These are phyloP conservation scores for Thuja plicata DNA, from an alignment of 83 land plant species.

Conservation along the genomic window DNA sequence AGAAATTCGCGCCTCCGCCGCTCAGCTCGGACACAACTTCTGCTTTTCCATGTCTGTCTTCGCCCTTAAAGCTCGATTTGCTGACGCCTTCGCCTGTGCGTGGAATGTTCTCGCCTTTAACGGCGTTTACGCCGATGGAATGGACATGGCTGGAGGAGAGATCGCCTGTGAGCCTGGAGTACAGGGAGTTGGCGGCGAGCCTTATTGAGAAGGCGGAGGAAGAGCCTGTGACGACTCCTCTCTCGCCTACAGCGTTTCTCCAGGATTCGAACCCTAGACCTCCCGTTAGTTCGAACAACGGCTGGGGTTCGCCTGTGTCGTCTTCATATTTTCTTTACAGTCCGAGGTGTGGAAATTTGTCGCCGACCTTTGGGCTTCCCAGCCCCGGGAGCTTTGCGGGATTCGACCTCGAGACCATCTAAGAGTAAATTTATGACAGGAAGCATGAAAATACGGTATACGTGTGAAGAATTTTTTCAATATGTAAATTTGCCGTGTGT, in stretches of 20 bases:
- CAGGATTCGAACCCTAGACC: not conserved
- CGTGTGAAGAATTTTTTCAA: not conserved
- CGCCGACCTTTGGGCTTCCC: constrained; percentile 5
- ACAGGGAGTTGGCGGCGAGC: not conserved
- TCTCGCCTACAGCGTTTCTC: not conserved
- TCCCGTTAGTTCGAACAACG: not conserved
- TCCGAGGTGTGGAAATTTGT: not conserved
- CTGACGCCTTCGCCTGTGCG: not conserved
- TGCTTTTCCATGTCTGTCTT: not conserved
- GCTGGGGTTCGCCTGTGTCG: not conserved
- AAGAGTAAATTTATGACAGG: not conserved
- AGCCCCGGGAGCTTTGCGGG: constrained; percentile 6
- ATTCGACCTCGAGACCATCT: not conserved
- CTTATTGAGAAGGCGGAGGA: not conserved
- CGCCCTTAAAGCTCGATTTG: not conserved
- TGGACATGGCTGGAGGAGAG: not conserved
- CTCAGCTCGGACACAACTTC: not conserved
- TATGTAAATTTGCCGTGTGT: not conserved
- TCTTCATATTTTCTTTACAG: not conserved
- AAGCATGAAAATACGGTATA: not conserved
- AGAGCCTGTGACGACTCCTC: too few relatives aligned
- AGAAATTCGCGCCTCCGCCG: constrained; percentile 5
- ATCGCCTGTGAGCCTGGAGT: not conserved
- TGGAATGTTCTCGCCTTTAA: not conserved
- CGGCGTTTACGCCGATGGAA: not conserved